These are phyloP conservation scores for Clavispora asparagi DNA, from an alignment of 805 yeast species.

Conservation along the genomic window DNA sequence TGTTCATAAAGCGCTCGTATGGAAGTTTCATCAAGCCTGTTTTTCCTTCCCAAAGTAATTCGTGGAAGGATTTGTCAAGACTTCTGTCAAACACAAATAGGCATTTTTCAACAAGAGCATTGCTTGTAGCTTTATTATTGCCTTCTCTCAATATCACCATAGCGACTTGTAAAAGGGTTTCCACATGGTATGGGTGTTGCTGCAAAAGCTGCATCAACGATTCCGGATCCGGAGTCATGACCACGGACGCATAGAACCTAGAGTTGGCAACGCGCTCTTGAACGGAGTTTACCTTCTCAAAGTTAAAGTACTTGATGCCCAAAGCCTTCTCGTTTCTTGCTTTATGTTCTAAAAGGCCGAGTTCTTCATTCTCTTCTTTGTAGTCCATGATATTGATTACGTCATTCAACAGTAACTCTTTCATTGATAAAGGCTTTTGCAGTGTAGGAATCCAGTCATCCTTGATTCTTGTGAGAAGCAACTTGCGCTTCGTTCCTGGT, in stretches of 20 bases:
- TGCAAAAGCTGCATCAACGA: constrained; percentile 55
- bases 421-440: constrained; percentile 57
- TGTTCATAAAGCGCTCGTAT: constrained; percentile 65
- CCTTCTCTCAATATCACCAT: constrained; percentile 73
- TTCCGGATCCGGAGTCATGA: constrained; percentile 76
- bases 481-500: constrained; percentile 69
- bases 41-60: constrained; percentile 40
- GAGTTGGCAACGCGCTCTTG: constrained; percentile 39
- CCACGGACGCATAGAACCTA: constrained; percentile 58
- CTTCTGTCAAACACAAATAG: constrained; percentile 76
- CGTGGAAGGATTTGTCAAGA: constrained; percentile 53
- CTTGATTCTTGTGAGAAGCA: constrained; percentile 64
- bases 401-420: constrained; percentile 40
- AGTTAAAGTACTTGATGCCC: constrained; percentile 56
- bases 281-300: constrained; percentile 32
- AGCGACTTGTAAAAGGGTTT: constrained; percentile 74
- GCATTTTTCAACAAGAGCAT: constrained; percentile 71
- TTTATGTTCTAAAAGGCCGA: constrained; percentile 24
- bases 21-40: constrained; percentile 65
- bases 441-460: constrained; percentile 78
- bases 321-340: constrained; percentile 25
- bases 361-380: constrained; percentile 29
- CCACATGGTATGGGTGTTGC: constrained; percentile 67
- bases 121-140: constrained; percentile 60
- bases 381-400: constrained; percentile 29